Conservation (phyloP, 148 eudicot species). For the Selenicereus undatus region DNA sequence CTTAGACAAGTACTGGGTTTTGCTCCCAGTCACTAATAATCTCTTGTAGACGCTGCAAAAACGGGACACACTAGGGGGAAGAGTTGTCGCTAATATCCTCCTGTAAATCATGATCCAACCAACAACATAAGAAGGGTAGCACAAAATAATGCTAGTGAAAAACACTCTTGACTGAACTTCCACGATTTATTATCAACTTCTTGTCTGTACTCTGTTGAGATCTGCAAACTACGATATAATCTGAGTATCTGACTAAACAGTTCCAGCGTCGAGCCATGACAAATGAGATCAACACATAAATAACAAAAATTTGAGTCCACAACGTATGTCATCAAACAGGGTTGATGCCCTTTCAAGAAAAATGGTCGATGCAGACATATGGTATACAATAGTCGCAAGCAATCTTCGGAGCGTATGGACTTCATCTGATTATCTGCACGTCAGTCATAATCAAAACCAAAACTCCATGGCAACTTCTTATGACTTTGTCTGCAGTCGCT, state of each 20-base stretch:
- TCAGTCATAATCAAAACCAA: slow-evolving; percentile 3
- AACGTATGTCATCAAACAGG: slow-evolving; percentile 1
- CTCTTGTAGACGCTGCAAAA: neutral
- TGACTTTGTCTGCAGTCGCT: neutral
- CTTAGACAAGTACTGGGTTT: slow-evolving; percentile 36
- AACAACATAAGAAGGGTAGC: neutral
- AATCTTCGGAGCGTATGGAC: neutral
- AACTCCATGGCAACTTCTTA: neutral
- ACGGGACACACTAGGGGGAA: too few relatives aligned
- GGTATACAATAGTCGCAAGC: neutral
- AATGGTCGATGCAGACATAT: neutral
- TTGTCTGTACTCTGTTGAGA: neutral
- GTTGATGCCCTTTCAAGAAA: neutral
- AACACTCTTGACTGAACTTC: too few relatives aligned
- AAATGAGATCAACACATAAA: neutral
- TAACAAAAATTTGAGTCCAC: neutral
- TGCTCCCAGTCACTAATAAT: neutral
- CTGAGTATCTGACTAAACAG: neutral
- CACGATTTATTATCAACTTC: neutral
- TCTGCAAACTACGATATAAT: neutral
- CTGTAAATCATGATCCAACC: too few relatives aligned
- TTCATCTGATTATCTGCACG: slow-evolving; percentile 13
- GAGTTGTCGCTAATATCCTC: neutral
- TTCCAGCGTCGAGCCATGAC: neutral
- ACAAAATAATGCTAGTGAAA: neutral